Base-by-base conservation (phyloP, 371 early-diverging fungal genomes). In the Mortierella sp. region DNA sequence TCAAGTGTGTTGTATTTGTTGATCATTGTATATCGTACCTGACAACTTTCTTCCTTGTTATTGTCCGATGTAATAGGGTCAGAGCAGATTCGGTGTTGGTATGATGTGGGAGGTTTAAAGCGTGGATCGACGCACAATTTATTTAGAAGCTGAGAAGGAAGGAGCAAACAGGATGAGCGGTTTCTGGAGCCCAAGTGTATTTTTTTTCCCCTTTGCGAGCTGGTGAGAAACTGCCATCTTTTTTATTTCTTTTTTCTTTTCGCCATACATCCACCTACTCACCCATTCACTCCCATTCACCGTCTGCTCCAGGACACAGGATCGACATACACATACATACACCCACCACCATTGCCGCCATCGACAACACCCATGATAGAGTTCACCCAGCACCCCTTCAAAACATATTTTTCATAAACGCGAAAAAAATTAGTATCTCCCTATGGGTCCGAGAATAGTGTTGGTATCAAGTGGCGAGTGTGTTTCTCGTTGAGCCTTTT, bases 51-150 rank as follows among this genome's bases (percentile, higher is more conserved):
- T 28, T 68, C 47, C 16, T 63, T 21, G 38, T 28, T 34, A 28
- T 68, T 34, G 19, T 65, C 26, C 45, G 6, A 26, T 19, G 55
- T 19, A 34, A 74, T 80, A 91, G 94, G 95, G 95, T 78, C 93
- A 93, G 88, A 95, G 94, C 91, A 92, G 94, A 88, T 95, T 95
- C 88, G 96, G 96, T 84, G 84, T 95, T 87, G 96, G 95, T 80
- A 91, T 95, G 81, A 94, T 93, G 92, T 91, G 95, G 81, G 94
- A 94, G 89, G 94, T 93, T 82, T 95, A 94, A 91, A 91, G 72
- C 19, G 71, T 65, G 44, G 68, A 42, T 68, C 63, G 42, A 68
- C 44, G 8, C 11, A 68, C 19, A 63, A 19, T 38, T 21, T 68
- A 68, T 68, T 68, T 68, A 68, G 68, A 68, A 9, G 7, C 16